A percentile compares a stretch with the other conserved stretches of the same genome.
Conservation (phyloP, 1,139 yeast genomes). For the Spathaspora jeffriesii region DNA sequence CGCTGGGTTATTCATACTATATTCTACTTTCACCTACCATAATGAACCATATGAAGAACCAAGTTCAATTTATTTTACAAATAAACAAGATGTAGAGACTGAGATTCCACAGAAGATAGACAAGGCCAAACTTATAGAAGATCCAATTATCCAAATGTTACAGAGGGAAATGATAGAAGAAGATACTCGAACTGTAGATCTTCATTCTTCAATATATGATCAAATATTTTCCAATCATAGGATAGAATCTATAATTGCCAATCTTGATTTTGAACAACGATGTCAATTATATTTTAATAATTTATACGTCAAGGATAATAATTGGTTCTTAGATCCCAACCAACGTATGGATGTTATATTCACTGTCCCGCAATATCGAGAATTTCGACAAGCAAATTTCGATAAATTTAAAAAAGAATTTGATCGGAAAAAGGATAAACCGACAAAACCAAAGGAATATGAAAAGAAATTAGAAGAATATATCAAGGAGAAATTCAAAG, state of each 20-base stretch:
- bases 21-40: not conserved
- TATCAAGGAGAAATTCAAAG: constrained; percentile 15
- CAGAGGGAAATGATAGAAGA: not conserved
- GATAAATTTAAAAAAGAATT: constrained; percentile 17
- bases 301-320: constrained; percentile 1
- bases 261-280: constrained; percentile 7
- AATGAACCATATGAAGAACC: not conserved
- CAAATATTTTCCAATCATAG: constrained; percentile 13
- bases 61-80: not conserved
- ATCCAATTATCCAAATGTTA: not conserved
- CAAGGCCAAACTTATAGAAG: not conserved
- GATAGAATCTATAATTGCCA: constrained; percentile 14
- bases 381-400: constrained; percentile 14
- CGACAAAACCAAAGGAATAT: constrained; percentile 11
- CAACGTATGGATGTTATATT: constrained; percentile 16
- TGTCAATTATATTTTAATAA: constrained; percentile 6
- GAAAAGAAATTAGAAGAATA: constrained; percentile 17
- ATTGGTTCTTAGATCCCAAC: constrained; percentile 7
- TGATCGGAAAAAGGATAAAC: constrained; percentile 16
- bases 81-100: not conserved
- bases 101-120: not conserved
- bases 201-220: constrained; percentile 13
- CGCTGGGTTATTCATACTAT: not conserved
- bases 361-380: constrained; percentile 14
- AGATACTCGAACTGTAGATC: constrained; percentile 11